Evolutionary conservation across 1,139 yeast species (phyloP).

Genomic region (Debaryomyces sp.): DNA sequence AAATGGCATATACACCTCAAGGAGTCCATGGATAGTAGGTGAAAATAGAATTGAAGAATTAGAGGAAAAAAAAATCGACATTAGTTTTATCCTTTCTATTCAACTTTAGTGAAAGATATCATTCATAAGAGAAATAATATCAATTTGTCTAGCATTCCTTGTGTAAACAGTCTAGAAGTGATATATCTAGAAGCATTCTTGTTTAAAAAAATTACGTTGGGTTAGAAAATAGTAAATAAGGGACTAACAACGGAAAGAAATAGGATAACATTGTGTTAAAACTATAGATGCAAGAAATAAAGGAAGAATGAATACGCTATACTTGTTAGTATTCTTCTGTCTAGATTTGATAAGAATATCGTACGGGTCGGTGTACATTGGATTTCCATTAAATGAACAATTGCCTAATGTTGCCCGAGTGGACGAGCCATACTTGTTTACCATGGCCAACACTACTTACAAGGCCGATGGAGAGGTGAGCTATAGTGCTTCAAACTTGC

Average conservation of each 20-base stretch:
- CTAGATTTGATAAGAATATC: conserved; percentile 1
- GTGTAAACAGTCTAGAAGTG: conserved; percentile 2
- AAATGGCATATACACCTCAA: not conserved
- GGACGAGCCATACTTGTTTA: conserved; percentile 63
- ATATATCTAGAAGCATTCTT: conserved; percentile 2
- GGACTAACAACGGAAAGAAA: not conserved
- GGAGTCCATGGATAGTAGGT: not conserved
- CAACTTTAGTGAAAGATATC: not conserved
- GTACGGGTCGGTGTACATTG: conserved; percentile 42
- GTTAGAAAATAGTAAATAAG: conserved; percentile 1
- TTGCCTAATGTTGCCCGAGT: conserved; percentile 85
- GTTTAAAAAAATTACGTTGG: not conserved
- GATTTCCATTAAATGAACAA: conserved; percentile 83
- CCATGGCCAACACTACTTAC: conserved; percentile 73
- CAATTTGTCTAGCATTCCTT: not conserved
- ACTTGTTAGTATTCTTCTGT: conserved; percentile 5
- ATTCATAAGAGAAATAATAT: not conserved
- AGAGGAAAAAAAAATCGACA: not conserved
- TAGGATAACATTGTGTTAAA: not conserved
- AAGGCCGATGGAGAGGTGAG: conserved; percentile 46
- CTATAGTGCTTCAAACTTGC: conserved; percentile 62
- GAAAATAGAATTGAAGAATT: not conserved
- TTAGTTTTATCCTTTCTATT: not conserved
- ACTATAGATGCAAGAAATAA: not conserved
- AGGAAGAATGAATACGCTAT: conserved; percentile 37